Base-by-base conservation (phyloP, 2,329 filamentous ascomycete genomes). In the Xylariaceae sp. region DNA sequence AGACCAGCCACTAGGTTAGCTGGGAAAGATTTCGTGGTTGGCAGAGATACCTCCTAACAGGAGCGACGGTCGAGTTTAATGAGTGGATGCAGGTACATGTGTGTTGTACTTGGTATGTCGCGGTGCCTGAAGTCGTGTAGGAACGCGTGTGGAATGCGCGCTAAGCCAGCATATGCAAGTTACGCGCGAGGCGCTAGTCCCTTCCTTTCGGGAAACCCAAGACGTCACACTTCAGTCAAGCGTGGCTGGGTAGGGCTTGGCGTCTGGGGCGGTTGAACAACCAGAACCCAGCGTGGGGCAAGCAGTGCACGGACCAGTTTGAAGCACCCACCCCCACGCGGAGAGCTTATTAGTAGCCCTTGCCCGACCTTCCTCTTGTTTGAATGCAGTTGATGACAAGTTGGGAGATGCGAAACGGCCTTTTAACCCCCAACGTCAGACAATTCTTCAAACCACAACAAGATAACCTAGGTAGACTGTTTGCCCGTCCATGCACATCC, bases 131-230 rank as follows among this genome's bases (percentile, higher is more conserved):
- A 46, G 48, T 29, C 51, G 53, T 49, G 51, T 46, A 50, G 32
- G 30, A 32, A 37, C 45, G 40, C 42, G 45, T 45, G 50, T 47
- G 46, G 43, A 41, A 50, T 45, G 49, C 54, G 54, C 54, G 54
- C 54, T 52, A 51, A 24, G 7, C 35, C 34, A 40, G 36, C 30
- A 41, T 36, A 23, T 38, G 41, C 30, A 27, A n/a, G 34, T 8
- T 13, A 17, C 15, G 16, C 24, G 12, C 6, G n/a, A n/a, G n/a
- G n/a, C 17, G n/a, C 12, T 12, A 14, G n/a, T 41, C 42, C 42
- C 42, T 36, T 43, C 37, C 41, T 32, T 40, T n/a, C n/a, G n/a
- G n/a, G n/a, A n/a, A n/a, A n/a, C n/a, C n/a, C n/a, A n/a, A 9
- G 31, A 55, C 50, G 51, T 54, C 50, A 53, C n/a, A n/a, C 50